A percentile compares a stretch with the other conserved stretches of the same genome.
phyloP scores from a whole-genome alignment of 768 basidiomycete species.

The Lentinula sp. region DNA sequence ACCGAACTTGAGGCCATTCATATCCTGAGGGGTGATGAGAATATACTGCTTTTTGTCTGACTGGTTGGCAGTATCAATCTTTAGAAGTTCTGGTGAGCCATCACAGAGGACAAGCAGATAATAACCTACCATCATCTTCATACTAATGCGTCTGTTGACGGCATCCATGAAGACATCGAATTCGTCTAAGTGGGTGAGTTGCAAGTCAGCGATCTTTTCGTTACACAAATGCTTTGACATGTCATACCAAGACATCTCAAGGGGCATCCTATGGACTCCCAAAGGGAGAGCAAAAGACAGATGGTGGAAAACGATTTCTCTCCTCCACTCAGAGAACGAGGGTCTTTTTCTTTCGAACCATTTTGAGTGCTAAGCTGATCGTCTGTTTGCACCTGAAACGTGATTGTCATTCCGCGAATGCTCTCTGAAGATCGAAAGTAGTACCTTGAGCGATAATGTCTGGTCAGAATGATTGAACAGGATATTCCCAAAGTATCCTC shows the following conservation, averaged over 20 bases:
- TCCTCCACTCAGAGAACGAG: constrained; percentile 83
- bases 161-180: constrained; percentile 99
- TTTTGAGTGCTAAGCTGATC: constrained; percentile 64
- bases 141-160: constrained; percentile 84
- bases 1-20: constrained; percentile 69
- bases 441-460: constrained; percentile 61
- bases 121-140: constrained; percentile 86
- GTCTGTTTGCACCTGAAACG: constrained; percentile 69
- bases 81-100: constrained; percentile 4
- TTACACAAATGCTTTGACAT: neutral
- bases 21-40: constrained; percentile 93
- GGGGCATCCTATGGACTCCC: constrained; percentile 94
- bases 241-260: constrained; percentile 79
- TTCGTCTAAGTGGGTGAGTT: constrained; percentile 53
- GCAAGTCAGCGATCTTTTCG: neutral
- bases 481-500: constrained; percentile 88
- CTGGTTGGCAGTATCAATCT: constrained; percentile 87
- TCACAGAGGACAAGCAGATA: neutral
- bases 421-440: neutral
- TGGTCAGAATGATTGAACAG: constrained; percentile 71
- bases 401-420: neutral
- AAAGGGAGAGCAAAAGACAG: constrained; percentile 87
- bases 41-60: constrained; percentile 90
- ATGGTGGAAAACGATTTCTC: constrained; percentile 98
- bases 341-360: constrained; percentile 64